A percentile compares a stretch with the other conserved stretches of the same genome.
Evolutionary conservation across 2,329 filamentous ascomycete genomes (phyloP).

Genomic region (Aspergillus latus): DNA sequence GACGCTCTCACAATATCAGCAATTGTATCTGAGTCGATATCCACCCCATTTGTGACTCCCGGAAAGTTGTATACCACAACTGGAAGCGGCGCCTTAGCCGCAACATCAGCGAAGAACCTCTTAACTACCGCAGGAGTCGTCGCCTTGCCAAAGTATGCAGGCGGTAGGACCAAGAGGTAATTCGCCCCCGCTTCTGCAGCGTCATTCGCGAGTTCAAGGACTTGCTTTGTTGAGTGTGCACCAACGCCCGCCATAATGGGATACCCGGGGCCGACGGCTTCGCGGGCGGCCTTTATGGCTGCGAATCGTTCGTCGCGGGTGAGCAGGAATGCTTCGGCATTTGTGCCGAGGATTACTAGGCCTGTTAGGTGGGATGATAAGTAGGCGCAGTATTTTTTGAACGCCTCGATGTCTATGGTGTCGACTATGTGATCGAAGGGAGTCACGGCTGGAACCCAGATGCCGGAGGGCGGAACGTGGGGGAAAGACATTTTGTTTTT

Average conservation of each 20-base stretch:
- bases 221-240: constrained; percentile 65
- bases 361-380: constrained; percentile 53
- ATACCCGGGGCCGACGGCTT: constrained; percentile 53
- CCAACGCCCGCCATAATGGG: constrained; percentile 65
- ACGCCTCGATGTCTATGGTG: constrained; percentile 48
- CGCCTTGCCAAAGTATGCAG: constrained; percentile 65
- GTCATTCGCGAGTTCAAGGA: constrained; percentile 59
- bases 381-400: constrained; percentile 54
- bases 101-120: constrained; percentile 60
- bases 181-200: constrained; percentile 61
- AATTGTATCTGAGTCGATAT: constrained; percentile 65
- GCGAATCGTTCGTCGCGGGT: constrained; percentile 59
- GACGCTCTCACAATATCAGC: constrained; percentile 52
- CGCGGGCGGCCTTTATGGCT: constrained; percentile 57
- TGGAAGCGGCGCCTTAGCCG: constrained; percentile 53
- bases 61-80: constrained; percentile 70
- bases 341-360: constrained; percentile 58
- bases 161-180: constrained; percentile 62
- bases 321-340: constrained; percentile 57
- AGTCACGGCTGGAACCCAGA: constrained; percentile 57
- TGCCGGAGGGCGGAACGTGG: constrained; percentile 34
- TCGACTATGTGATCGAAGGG: constrained; percentile 55
- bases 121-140: constrained; percentile 60
- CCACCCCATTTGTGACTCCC: constrained; percentile 65
- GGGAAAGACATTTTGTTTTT: constrained; percentile 6